Conservation (phyloP, 257 asterid species). For the Solanum etuberosum region DNA sequence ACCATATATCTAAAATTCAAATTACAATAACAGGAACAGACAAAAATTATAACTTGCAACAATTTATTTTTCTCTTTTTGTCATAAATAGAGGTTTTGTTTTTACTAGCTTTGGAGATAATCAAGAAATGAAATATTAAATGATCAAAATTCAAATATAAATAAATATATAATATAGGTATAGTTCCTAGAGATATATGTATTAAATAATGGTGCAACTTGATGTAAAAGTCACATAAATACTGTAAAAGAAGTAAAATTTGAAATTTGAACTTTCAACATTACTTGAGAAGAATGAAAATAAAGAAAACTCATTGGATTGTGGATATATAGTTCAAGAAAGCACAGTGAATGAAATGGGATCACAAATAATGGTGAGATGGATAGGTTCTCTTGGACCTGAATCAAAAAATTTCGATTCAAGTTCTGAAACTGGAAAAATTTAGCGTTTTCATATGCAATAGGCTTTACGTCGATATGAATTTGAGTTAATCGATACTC, state of each 20-base stretch:
- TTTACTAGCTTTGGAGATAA: too few relatives aligned
- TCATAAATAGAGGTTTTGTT: too few relatives aligned
- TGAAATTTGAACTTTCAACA: background rate
- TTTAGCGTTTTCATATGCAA: background rate
- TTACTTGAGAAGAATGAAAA: background rate
- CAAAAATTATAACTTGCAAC: background rate
- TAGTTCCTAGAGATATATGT: too few relatives aligned
- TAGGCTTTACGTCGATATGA: accelerated
- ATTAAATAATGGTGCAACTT: too few relatives aligned
- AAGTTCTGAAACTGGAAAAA: background rate
- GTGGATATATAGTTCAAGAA: background rate
- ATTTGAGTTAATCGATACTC: background rate
- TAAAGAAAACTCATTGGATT: background rate
- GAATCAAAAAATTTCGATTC: background rate
- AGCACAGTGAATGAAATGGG: background rate
- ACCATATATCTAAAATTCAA: background rate
- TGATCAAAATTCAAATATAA: too few relatives aligned
- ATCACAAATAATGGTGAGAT: background rate
- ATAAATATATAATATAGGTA: too few relatives aligned
- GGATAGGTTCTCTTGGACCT: background rate
- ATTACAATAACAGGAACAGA: background rate
- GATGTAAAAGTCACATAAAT: background rate
- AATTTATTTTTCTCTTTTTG: too few relatives aligned
- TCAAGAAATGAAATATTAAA: too few relatives aligned
- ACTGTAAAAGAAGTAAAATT: background rate